Evolutionary conservation across 805 yeast genomes (phyloP).

Genomic region (Phaffomyces thermotolerans): DNA sequence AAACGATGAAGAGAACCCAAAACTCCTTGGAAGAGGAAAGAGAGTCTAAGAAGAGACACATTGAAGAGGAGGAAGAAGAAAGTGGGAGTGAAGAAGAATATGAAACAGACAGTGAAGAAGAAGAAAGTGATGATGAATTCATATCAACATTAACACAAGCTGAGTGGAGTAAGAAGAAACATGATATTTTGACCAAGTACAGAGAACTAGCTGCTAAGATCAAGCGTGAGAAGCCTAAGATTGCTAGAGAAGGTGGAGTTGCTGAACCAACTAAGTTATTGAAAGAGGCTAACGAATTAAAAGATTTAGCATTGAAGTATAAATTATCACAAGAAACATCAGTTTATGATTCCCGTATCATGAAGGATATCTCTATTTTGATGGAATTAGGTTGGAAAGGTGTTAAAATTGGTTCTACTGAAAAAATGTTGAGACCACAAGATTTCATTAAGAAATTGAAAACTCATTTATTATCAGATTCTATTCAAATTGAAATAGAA

Average conservation of each 20-base stretch:
- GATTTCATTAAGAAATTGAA: constrained; percentile 38
- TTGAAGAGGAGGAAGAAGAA: constrained; percentile 5
- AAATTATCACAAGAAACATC: constrained; percentile 30
- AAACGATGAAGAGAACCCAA: neutral
- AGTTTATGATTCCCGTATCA: constrained; percentile 63
- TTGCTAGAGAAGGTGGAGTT: constrained; percentile 54
- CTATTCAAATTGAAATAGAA: constrained; percentile 10
- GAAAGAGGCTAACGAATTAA: constrained; percentile 39
- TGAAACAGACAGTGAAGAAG: constrained; percentile 8
- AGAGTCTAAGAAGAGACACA: neutral
- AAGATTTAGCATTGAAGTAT: constrained; percentile 33
- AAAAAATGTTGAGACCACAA: constrained; percentile 39
- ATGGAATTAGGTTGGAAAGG: constrained; percentile 60
- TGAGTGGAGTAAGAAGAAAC: constrained; percentile 16
- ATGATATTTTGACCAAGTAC: constrained; percentile 26
- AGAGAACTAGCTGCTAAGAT: constrained; percentile 25
- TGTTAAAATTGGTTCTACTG: constrained; percentile 50
- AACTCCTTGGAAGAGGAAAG: neutral
- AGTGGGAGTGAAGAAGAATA: constrained; percentile 3
- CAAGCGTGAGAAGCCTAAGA: constrained; percentile 37
- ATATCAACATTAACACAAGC: neutral
- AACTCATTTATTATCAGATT: constrained; percentile 30
- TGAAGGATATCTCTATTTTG: constrained; percentile 51
- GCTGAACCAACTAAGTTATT: constrained; percentile 38
- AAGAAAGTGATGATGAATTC: constrained; percentile 9